These are phyloP conservation scores for Tetraselmis chui DNA, from an alignment of 139 green algal genomes.

Conservation along the genomic window DNA sequence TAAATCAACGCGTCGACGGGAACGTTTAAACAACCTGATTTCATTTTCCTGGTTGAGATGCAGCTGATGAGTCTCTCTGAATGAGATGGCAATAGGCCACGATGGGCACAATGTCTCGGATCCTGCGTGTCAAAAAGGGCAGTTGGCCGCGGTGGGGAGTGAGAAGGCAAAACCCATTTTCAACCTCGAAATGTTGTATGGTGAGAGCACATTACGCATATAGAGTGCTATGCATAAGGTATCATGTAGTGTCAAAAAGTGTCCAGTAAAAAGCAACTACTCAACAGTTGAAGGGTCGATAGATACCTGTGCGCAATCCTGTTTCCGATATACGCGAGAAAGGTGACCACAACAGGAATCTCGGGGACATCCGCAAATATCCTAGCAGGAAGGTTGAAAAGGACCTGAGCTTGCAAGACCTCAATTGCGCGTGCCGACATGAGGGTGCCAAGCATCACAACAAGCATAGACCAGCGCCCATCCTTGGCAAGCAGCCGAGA, in stretches of 20 bases:
- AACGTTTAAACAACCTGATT: too few species aligned
- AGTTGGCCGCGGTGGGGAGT: neutral
- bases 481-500: neutral
- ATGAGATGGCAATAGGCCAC: neutral
- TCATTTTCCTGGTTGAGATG: too few species aligned
- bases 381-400: neutral
- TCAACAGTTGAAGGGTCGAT: neutral
- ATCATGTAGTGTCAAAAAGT: too few species aligned
- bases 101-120: neutral
- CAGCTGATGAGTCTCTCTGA: too few species aligned
- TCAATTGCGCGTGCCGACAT: neutral
- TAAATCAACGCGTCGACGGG: too few species aligned
- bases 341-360: neutral
- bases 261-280: too few species aligned
- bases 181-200: neutral
- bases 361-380: neutral
- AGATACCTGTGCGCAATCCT: neutral
- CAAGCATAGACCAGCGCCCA: neutral
- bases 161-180: neutral
- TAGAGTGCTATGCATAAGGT: too few species aligned
- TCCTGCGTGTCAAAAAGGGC: neutral
- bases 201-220: neutral
- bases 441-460: neutral
- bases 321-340: neutral
- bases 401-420: neutral